Evolutionary conservation across 2,329 filamentous ascomycete species (phyloP).

Genomic region (Cladophialophora bantiana): DNA sequence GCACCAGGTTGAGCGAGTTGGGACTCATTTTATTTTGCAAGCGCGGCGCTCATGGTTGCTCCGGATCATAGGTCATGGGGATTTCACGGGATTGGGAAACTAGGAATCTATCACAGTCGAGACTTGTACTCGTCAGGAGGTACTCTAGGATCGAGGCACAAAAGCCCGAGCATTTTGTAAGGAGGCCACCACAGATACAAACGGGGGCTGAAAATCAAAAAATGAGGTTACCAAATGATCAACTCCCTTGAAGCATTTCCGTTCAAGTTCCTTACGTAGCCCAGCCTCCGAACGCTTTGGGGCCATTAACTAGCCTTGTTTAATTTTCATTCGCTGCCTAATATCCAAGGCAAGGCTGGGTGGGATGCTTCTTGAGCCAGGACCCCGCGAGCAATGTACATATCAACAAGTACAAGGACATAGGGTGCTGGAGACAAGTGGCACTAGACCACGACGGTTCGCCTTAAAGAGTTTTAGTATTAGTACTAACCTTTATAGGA

Average conservation of each 20-base stretch:
- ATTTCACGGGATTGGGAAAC: not conserved
- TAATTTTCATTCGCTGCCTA: no score
- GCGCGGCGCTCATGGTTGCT: constrained; percentile 15
- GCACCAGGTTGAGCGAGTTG: constrained; percentile 9
- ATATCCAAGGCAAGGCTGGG: no score
- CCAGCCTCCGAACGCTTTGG: no score
- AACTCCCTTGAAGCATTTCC: not conserved
- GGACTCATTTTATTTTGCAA: constrained; percentile 13
- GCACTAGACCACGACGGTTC: no score
- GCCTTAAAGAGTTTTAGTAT: no score
- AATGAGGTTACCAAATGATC: not conserved
- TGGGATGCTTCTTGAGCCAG: no score
- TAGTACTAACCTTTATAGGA: not conserved
- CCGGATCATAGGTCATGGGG: constrained; percentile 2
- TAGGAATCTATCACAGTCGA: not conserved
- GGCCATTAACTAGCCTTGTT: no score
- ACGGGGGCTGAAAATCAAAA: not conserved
- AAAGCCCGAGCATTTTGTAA: not conserved
- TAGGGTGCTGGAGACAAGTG: no score
- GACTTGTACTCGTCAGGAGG: not conserved
- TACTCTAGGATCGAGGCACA: constrained; percentile 4
- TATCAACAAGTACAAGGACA: no score
- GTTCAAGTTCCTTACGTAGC: no score
- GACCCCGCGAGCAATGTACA: no score
- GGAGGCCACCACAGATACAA: not conserved